These are phyloP conservation scores for Thamnidium elegans DNA, from an alignment of 192 early-diverging fungal genomes.

Conservation along the genomic window DNA sequence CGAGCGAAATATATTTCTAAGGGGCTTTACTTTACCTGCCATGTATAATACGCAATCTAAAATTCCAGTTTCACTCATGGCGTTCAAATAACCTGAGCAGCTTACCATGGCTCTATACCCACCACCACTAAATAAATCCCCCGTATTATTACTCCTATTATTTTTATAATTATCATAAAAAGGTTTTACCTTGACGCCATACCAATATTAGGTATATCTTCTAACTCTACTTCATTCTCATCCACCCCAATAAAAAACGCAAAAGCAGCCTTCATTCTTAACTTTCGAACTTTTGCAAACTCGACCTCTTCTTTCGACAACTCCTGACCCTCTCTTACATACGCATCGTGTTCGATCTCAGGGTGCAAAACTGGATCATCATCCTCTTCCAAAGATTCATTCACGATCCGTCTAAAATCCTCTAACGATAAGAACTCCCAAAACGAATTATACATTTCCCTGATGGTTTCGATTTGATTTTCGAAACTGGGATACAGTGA, in stretches of 20 bases:
- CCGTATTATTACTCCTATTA: background rate
- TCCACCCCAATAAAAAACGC: constrained; percentile 74
- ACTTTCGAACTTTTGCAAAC: constrained; percentile 44
- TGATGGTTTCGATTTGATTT: constrained; percentile 15
- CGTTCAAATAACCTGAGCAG: constrained; percentile 62
- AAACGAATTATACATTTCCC: constrained; percentile 13
- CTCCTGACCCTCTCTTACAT: constrained; percentile 34
- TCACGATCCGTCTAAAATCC: constrained; percentile 12
- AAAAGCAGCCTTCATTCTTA: constrained; percentile 58
- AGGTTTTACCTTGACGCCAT: constrained; percentile 55
- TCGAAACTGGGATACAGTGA: constrained; percentile 13
- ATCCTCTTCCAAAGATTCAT: constrained; percentile 3
- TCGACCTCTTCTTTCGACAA: constrained; percentile 46
- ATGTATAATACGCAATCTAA: constrained; percentile 70
- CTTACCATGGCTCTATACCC: constrained; percentile 81
- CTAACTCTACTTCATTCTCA: constrained; percentile 52
- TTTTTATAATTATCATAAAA: background rate
- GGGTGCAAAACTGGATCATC: background rate
- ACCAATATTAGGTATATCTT: constrained; percentile 69
- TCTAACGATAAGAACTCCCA: constrained; percentile 18
- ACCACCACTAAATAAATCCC: constrained; percentile 57
- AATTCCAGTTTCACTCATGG: constrained; percentile 59
- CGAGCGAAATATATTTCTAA: background rate
- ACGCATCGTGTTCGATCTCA: constrained; percentile 10
- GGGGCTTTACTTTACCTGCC: constrained; percentile 44